Evolutionary conservation across 768 basidiomycete species (phyloP), one percentile per base, ranked within the genome.

Genomic region (Amanita molliuscula): DNA sequence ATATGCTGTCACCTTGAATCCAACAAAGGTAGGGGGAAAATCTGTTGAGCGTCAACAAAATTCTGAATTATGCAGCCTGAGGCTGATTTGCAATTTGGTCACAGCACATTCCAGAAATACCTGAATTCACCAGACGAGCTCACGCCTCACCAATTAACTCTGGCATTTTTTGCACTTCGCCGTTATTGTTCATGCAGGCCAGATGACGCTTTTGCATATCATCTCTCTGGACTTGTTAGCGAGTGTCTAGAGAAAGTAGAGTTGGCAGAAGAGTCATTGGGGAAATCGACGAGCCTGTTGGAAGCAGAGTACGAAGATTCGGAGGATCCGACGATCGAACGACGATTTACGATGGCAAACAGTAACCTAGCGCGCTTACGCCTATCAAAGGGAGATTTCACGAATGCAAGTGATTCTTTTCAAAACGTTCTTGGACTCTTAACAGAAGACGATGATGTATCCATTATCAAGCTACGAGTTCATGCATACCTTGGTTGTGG

Each of bases 271-370:
- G 65, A 70, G 21, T 67, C 80, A 29, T 71, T 93, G 35, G 63
- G 71, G 29, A 74, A 73, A 25, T 81, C 86, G 0, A 88, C 90
- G 11, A 52, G 64, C 3, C 70, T 92, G 8, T 68, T 98, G n/a
- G 95, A 98, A 63, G 74, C 79, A 1, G 75, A 77, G 23, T 99
- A 96, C 66, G 96, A 99, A 62, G 81, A 85, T 47, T 78, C 77
- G 11, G 96, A 99, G 63, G 84, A 90, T 47, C 65, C 82, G 1
- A 67, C 71, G 20, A 78, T 90, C 9, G 96, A 97, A 64, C 68
- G 72, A 44, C 82, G 78, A 47, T 99, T 85, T 59, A 79, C 77
- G 4, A 78, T 92, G 34, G 88, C 93, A 0, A 87, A 93, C 54
- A 69, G 78, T 20, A 95, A 87, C 52, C 68, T 91, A 6, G 96